Evolutionary conservation across 768 basidiomycete genomes (phyloP).

Genomic region (Tricholoma bakamatsutake): DNA sequence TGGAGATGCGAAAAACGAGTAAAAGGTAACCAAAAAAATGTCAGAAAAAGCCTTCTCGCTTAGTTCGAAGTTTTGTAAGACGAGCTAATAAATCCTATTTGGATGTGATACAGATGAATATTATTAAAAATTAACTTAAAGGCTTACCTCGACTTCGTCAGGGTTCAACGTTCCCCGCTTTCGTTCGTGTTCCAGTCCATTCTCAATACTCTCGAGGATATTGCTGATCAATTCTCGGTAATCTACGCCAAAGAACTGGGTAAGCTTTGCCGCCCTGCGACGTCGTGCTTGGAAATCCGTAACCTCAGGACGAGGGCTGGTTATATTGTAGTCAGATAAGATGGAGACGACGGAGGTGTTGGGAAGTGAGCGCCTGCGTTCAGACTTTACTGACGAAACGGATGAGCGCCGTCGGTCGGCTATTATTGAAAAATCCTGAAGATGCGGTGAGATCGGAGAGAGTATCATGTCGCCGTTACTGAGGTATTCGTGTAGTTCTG

Average conservation of each 20-base stretch:
- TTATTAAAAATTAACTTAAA: not conserved
- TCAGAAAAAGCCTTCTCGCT: slow-evolving; percentile 32
- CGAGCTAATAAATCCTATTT: slow-evolving; percentile 49
- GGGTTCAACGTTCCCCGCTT: slow-evolving; percentile 55
- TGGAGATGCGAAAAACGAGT: not conserved
- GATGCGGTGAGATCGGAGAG: slow-evolving; percentile 17
- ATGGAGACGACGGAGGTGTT: slow-evolving; percentile 58
- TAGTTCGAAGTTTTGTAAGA: slow-evolving; percentile 49
- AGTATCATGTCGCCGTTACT: slow-evolving; percentile 21
- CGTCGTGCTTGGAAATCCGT: slow-evolving; percentile 66
- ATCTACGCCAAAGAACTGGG: slow-evolving; percentile 83
- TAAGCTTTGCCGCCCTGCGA: slow-evolving; percentile 74
- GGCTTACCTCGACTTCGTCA: slow-evolving; percentile 67
- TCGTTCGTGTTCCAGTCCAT: slow-evolving; percentile 63
- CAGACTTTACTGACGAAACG: slow-evolving; percentile 41
- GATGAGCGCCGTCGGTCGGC: slow-evolving; percentile 27
- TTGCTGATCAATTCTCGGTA: slow-evolving; percentile 74
- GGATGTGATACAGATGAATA: slow-evolving; percentile 1
- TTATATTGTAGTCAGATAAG: slow-evolving; percentile 41
- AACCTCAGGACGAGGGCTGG: slow-evolving; percentile 37
- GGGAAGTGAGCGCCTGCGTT: slow-evolving; percentile 69
- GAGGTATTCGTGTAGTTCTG: slow-evolving; percentile 68
- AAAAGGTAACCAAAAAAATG: not conserved
- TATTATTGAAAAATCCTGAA: slow-evolving; percentile 19
- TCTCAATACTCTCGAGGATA: slow-evolving; percentile 77